Evolutionary conservation across 2,329 filamentous ascomycete genomes (phyloP), one percentile per base, ranked within the genome.

Genomic region (Nannizziopsis barbatae): DNA sequence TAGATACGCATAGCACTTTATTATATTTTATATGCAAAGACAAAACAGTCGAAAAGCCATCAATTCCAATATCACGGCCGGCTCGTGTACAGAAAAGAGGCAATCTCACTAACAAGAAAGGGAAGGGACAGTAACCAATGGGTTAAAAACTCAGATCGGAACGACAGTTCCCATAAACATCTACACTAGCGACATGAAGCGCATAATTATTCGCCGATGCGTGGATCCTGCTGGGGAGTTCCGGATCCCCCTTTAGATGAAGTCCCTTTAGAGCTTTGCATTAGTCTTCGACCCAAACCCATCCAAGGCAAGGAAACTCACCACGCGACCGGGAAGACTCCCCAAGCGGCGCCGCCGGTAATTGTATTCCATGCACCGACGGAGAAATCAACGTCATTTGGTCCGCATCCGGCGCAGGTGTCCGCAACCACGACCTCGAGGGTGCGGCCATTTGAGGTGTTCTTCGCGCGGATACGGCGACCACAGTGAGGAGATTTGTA

Each of bases 351-450:
- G 39, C 47, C 43, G 40, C 43, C 38, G 5, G 52, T 54, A 15
- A 54, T 15, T 4, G 11, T 12, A 35, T 54, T 49, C 52, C 52
- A 54, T 7, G 52, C 50, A 5, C 50, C 52, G 6, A 54, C 35
- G 14, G 49, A 50, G 37, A 55, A 52, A 41, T 55, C 53, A 45
- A 55, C 27, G 42, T 55, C 53, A 18, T 49, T 41, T 18, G 30
- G n/a, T 6, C 47, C 47, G 37, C 53, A 55, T 9, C 31, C 45
- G 17, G 14, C 20, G 35, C 53, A 55, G 22, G 51, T 49, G 42
- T 53, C 53, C 5, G 41, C 49, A 15, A 53, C 44, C 5, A 33
- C 50, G 1, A 47, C 49, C 8, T 22, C n/a, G 17, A 50, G 10
- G 2, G 40, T 49, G 10, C 46, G 48, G 12, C 43, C 52, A 35